These are phyloP conservation scores for Byssothecium circinans DNA, from an alignment of 2,329 filamentous ascomycete species.

Conservation along the genomic window DNA sequence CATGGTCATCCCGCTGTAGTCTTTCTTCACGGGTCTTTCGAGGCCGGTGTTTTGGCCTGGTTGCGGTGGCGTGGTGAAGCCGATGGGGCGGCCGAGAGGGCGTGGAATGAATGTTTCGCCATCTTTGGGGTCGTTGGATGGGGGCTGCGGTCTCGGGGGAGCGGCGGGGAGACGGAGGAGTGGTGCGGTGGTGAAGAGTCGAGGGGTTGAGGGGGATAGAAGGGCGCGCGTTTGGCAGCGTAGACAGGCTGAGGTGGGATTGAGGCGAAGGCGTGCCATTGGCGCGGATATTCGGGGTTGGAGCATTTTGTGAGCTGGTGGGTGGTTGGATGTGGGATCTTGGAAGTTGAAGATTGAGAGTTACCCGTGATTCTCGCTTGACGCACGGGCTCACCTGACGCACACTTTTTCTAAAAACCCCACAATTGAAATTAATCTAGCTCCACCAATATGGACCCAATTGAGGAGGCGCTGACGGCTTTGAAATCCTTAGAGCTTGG, in stretches of 20 bases:
- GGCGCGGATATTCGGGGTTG: conserved; percentile 32
- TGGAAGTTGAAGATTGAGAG: not conserved
- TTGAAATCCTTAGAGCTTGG: too few relatives aligned
- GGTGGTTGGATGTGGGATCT: not conserved
- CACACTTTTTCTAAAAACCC: too few relatives aligned
- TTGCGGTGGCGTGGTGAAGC: conserved; percentile 71
- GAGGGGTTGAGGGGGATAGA: conserved; percentile 15
- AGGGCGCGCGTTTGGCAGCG: conserved; percentile 17
- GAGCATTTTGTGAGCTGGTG: conserved; percentile 26
- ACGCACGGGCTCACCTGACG: too few relatives aligned
- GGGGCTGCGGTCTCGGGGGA: conserved; percentile 11
- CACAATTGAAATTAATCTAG: too few relatives aligned
- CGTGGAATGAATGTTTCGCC: conserved; percentile 52
- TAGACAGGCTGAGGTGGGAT: conserved; percentile 16
- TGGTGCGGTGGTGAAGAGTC: conserved; percentile 29
- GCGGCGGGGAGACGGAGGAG: conserved; percentile 20
- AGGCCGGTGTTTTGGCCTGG: conserved; percentile 81
- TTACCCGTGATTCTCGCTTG: too few relatives aligned
- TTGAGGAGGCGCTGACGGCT: too few relatives aligned
- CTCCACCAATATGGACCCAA: too few relatives aligned
- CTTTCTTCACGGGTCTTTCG: conserved; percentile 51
- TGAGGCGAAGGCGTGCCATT: conserved; percentile 18
- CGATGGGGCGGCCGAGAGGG: conserved; percentile 72
- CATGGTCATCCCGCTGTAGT: conserved; percentile 37
- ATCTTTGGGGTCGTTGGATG: conserved; percentile 11